A percentile compares a stretch with the other conserved stretches of the same genome.
phyloP scores from a whole-genome alignment of 75 land plant genomes.

The Chamaecyparis obtusa region DNA sequence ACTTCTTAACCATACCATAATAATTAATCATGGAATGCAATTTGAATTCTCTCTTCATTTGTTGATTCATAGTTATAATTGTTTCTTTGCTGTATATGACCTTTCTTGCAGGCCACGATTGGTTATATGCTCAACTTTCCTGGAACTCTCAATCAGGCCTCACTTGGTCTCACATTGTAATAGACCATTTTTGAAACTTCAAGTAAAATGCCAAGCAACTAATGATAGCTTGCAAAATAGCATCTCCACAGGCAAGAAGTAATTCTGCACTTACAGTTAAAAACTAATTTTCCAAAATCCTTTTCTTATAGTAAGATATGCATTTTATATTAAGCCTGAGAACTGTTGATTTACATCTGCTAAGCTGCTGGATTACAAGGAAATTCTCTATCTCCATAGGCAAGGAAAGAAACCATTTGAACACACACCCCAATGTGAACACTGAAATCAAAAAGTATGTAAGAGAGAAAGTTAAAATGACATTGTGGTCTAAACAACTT shows the following conservation, averaged over 20 bases:
- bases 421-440: too few species aligned
- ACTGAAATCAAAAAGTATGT: too few species aligned
- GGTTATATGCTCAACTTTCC: background rate
- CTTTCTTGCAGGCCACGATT: background rate
- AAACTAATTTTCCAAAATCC: background rate
- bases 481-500: too few species aligned
- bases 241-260: conserved; percentile 9
- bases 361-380: background rate
- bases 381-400: too few species aligned
- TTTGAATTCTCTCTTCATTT: background rate
- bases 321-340: background rate
- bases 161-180: background rate
- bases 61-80: background rate
- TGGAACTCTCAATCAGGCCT: background rate
- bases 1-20: background rate
- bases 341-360: background rate
- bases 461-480: too few species aligned
- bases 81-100: background rate
- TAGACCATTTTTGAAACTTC: background rate
- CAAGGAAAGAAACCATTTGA: too few species aligned
- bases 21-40: too few species aligned
- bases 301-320: background rate
- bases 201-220: background rate
- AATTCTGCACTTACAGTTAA: background rate
- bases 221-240: conserved; percentile 6